phyloP scores from a whole-genome alignment of 805 yeast genomes.

The Saturnispora dispora region DNA sequence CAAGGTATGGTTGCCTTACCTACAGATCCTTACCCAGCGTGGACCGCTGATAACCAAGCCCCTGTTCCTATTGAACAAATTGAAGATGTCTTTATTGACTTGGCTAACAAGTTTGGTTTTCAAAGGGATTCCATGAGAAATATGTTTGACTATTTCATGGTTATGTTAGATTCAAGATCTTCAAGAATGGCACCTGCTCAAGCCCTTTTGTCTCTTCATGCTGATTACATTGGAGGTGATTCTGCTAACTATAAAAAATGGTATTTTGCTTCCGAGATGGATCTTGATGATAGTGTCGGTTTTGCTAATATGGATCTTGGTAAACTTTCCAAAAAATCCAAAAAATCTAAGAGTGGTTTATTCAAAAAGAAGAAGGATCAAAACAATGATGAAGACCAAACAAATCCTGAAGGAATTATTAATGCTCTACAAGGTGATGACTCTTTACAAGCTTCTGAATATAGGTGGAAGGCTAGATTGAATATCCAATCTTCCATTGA shows the following conservation, averaged over 20 bases:
- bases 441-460: slow-evolving; percentile 76
- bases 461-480: slow-evolving; percentile 79
- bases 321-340: slow-evolving; percentile 67
- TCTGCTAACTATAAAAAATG: slow-evolving; percentile 78
- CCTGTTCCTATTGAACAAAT: slow-evolving; percentile 78
- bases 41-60: slow-evolving; percentile 95
- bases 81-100: slow-evolving; percentile 78
- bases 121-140: slow-evolving; percentile 92
- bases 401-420: slow-evolving; percentile 49
- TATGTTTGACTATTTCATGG: slow-evolving; percentile 83
- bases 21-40: slow-evolving; percentile 96
- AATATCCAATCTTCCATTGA: slow-evolving; percentile 63
- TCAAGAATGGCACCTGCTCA: slow-evolving; percentile 88
- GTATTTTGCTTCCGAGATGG: slow-evolving; percentile 85
- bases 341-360: slow-evolving; percentile 56
- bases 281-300: slow-evolving; percentile 76
- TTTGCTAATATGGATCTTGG: slow-evolving; percentile 75
- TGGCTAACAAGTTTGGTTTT: slow-evolving; percentile 78
- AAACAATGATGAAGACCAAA: slow-evolving; percentile 53
- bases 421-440: slow-evolving; percentile 73
- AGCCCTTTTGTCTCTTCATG: slow-evolving; percentile 72
- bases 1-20: slow-evolving; percentile 55
- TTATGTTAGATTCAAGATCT: slow-evolving; percentile 70
- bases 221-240: slow-evolving; percentile 85
- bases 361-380: slow-evolving; percentile 50